A percentile compares a stretch with the other conserved stretches of the same genome.
Evolutionary conservation across 208 protist genomes (phyloP).

Genomic region (Trypanosoma avium): DNA sequence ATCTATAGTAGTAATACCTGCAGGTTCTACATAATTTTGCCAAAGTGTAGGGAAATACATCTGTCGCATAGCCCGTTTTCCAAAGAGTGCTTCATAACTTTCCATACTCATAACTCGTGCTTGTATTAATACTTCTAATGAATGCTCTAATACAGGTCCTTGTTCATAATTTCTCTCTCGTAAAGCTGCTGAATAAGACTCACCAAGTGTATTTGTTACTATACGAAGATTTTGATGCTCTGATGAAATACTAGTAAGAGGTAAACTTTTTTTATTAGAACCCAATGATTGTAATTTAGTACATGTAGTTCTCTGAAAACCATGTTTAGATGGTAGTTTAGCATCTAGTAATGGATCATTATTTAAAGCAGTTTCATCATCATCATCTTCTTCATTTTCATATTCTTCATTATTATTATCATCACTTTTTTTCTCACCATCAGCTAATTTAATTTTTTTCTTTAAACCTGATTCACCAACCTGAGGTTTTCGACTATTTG

Average conservation of each 20-base stretch:
- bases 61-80: constrained; percentile 31
- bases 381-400: too few relatives aligned
- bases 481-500: background rate
- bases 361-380: too few relatives aligned
- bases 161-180: constrained; percentile 20
- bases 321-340: constrained; percentile 12
- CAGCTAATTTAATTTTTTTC: constrained; percentile 6
- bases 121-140: constrained; percentile 78
- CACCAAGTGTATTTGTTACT: constrained; percentile 15
- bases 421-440: too few relatives aligned
- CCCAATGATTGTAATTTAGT: constrained; percentile 23
- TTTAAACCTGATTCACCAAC: background rate
- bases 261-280: constrained; percentile 22
- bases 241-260: constrained; percentile 33
- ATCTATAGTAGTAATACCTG: too few relatives aligned
- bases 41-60: constrained; percentile 40
- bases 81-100: constrained; percentile 63
- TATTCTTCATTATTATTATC: too few relatives aligned
- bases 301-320: constrained; percentile 35
- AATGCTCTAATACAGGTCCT: constrained; percentile 33
- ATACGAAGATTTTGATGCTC: constrained; percentile 32
- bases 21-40: constrained; percentile 25
- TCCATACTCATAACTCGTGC: constrained; percentile 74
- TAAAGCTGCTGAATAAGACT: background rate
- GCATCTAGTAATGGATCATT: constrained; percentile 21